Conservation (phyloP, 768 basidiomycete species). For the Mycena chlorophos region DNA sequence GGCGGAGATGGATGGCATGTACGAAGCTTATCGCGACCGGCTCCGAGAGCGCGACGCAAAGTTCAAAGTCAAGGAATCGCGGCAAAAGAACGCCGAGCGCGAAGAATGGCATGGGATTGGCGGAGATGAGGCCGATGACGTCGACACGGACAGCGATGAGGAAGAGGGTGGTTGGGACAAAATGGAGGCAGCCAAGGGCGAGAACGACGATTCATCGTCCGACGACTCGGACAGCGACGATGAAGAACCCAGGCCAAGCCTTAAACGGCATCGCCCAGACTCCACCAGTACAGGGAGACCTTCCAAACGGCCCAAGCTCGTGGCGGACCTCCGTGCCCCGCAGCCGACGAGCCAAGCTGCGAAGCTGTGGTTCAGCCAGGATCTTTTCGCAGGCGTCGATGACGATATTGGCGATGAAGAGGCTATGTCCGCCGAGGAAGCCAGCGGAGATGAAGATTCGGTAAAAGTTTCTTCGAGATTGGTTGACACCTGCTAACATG, state of each 20-base stretch:
- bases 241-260: conserved; percentile 30
- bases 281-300: conserved; percentile 27
- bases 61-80: conserved; percentile 77
- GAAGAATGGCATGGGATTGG: conserved; percentile 84
- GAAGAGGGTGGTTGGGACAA: conserved; percentile 72
- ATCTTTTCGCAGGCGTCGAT: conserved; percentile 74
- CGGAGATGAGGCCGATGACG: conserved; percentile 33
- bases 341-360: conserved; percentile 54
- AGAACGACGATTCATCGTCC: conserved; percentile 43
- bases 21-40: conserved; percentile 81
- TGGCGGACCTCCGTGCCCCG: conserved; percentile 47
- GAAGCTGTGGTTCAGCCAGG: conserved; percentile 95
- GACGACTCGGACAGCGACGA: conserved; percentile 52
- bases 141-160: conserved; percentile 44
- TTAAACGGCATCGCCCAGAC: conserved; percentile 46
- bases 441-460: not conserved
- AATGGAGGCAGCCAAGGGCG: conserved; percentile 56
- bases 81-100: conserved; percentile 68
- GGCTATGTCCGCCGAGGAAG: conserved; percentile 8
- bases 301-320: conserved; percentile 54
- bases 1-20: conserved; percentile 84
- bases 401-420: conserved; percentile 38
- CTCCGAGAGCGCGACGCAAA: conserved; percentile 85
- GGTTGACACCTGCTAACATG: not conserved
- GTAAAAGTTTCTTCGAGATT: not conserved